Evolutionary conservation across 768 basidiomycete species (phyloP), one percentile per base, ranked within the genome.

Genomic region (Calocera cornea): DNA sequence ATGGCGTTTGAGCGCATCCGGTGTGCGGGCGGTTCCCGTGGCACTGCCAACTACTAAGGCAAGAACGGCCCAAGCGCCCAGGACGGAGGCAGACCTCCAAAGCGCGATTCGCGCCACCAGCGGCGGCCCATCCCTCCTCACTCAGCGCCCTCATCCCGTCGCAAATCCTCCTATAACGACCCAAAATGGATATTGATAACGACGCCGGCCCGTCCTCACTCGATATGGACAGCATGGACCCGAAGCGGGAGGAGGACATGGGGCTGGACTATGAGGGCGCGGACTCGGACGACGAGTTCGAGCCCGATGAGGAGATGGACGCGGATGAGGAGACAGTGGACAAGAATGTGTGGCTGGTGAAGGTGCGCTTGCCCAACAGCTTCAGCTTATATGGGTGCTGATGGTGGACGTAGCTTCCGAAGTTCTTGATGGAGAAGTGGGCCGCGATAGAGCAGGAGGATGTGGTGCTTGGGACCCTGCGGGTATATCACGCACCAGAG

Each of bases 351-450:
- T 94, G 90, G 91, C 80, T 92, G 47, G 89, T 92, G 73, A 92
- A 92, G 84, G 90, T 90, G 71, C 71, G 80, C 65, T 40, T 63
- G 34, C 31, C 22, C 33, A 63, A 5, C 27, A 64, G 19, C 34
- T 22, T 1, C 40, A 49, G 33, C n/a, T 64, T 64, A 60, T 44
- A 24, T 34, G 24, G 17, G 47, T 24, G 8, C 19, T 40, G n/a
- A 34, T 47, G 54, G 34, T 64, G 31, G 19, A 24, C 64, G 44
- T 77, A 92, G 90, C 86, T 95, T 49, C 94, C 93, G 0, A 88
- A 88, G 74, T 89, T 88, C 74, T 79, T 97, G 65, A 84, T 94
- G 80, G 87, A 92, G 70, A 83, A 87, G 36, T 97, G 94, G 94
- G 78, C 85, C n/a, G 78, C 84, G 34, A 83, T 92, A 44, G 80